Evolutionary conservation across 2,329 filamentous ascomycete species (phyloP), one percentile per base, ranked within the genome.

Genomic region (Aspergillus carbonarius): DNA sequence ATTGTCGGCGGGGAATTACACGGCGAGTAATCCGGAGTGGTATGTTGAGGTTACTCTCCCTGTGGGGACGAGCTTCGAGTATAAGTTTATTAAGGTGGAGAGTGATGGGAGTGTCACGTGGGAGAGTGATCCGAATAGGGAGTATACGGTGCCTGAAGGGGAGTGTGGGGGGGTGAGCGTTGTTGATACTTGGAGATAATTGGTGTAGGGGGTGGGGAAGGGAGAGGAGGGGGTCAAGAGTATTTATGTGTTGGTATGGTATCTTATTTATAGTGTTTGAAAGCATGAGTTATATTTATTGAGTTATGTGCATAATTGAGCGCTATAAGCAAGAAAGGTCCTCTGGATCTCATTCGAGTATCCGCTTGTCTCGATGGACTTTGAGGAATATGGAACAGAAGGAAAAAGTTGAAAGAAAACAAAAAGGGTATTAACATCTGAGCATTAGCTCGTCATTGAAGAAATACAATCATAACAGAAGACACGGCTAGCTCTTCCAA

Each of bases 31-130:
- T 65, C 85, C 83, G 0, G 63, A 89, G 5, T 92, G 89, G 89
- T 80, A 76, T 47, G 79, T 73, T 0, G 82, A 82, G 0, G 69
- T 91, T 27, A 76, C 74, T 1, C 72, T 92, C 15, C 73, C 78
- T 0, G 79, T 84, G 0, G 88, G 87, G 2, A 78, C 79, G 49
- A 74, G 72, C 2, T 77, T 91, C 44, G 68, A 85, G 75, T 91
- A 90, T 72, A 91, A 91, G 77, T 92, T 85, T 69, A 82, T 91
- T 65, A 82, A 84, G 51, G 81, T 55, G 13, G 48, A 79, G 58
- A 67, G 73, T 1, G 81, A 83, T 64, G 84, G 86, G 0, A 76
- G 75, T 0, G 79, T 74, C 2, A 35, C 53, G 0, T 91, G 88
- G 88, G 88, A 92, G 76, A 78, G 76, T 50, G 88, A 88, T 63